phyloP scores from a whole-genome alignment of 1,284 basidiomycete species.

The Pterula multifida region DNA sequence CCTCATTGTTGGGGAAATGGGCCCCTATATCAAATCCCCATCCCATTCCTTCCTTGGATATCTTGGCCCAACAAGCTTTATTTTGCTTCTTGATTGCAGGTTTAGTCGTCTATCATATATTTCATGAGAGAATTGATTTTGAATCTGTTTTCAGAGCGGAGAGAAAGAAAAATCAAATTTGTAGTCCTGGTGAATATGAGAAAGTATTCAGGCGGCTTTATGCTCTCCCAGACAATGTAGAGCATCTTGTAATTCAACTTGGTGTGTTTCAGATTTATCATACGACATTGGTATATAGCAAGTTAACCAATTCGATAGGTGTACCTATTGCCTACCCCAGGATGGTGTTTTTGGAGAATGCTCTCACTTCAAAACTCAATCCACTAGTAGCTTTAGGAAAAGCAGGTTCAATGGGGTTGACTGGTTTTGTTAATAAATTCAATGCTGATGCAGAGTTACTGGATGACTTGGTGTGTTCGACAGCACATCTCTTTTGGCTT shows the following conservation, averaged over 20 bases:
- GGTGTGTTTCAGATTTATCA: slow-evolving; percentile 28
- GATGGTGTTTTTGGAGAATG: slow-evolving; percentile 78
- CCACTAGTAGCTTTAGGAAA: slow-evolving; percentile 67
- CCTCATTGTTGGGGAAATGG: slow-evolving; percentile 61
- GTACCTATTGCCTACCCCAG: slow-evolving; percentile 84
- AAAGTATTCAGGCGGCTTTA: slow-evolving; percentile 56
- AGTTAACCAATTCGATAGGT: slow-evolving; percentile 21
- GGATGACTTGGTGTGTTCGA: slow-evolving; percentile 66
- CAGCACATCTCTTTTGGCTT: not conserved
- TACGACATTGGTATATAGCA: not conserved
- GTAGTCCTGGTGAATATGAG: slow-evolving; percentile 59
- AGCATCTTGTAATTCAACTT: slow-evolving; percentile 75
- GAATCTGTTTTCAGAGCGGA: slow-evolving; percentile 61
- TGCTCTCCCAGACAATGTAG: slow-evolving; percentile 47
- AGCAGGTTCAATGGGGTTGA: slow-evolving; percentile 50
- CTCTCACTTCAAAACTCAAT: slow-evolving; percentile 75
- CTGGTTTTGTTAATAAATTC: slow-evolving; percentile 84
- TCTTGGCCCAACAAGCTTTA: slow-evolving; percentile 56
- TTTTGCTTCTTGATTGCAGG: slow-evolving; percentile 82
- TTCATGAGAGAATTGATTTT: slow-evolving; percentile 3
- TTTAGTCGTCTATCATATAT: not conserved
- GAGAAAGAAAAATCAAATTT: slow-evolving; percentile 70
- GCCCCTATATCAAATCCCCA: slow-evolving; percentile 67
- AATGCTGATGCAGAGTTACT: slow-evolving; percentile 84
- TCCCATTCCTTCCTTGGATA: slow-evolving; percentile 76